Evolutionary conservation across 73 alveolate species (phyloP), one percentile per base, ranked within the genome.

Genomic region (Chromera velia): DNA sequence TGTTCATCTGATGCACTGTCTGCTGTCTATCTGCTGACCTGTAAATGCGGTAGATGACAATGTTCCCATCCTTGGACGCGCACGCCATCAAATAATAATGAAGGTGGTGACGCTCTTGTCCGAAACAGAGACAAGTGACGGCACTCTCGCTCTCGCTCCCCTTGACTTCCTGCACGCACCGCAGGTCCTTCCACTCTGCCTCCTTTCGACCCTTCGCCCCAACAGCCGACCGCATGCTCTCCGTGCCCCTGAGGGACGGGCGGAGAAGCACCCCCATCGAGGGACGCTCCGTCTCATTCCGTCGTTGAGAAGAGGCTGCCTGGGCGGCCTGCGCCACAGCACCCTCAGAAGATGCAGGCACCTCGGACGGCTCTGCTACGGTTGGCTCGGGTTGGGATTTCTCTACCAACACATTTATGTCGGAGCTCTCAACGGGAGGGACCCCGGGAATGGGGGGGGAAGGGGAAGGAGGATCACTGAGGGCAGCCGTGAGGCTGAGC

Each of bases 71-170:
- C 55, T 13, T 13, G 22, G 22, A 40, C 55, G 13, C 55, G 22
- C 55, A 40, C 55, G 55, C 55, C 22, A 40, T 4, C 55, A 40
- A 13, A 4, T 7, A 4, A 40, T 40, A 40, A 7, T 13, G 78
- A 76, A 45, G 66, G 78, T 78, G 85, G 76, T 33, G 49, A 31
- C 85, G 33, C 72, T 78, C 85, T 33, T 78, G 85, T 34, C 85
- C 85, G 74, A 78, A 78, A 64, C 78, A 78, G 32, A 78, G 67
- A 45, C 85, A 78, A 18, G 85, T 78, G 71, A 78, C 85, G n/a
- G 83, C 83, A 13, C 55, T 40, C 55, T 40, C 55, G 28, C 18
- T 65, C 73, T 22, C 24, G 4, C 28, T 33, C 70, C 45, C 86
- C 86, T 80, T 80, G 80, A 80, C 33, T 0, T 29, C 85, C 85